Evolutionary conservation across 345 rosid genomes (phyloP).

Genomic region (Laguncularia racemosa): DNA sequence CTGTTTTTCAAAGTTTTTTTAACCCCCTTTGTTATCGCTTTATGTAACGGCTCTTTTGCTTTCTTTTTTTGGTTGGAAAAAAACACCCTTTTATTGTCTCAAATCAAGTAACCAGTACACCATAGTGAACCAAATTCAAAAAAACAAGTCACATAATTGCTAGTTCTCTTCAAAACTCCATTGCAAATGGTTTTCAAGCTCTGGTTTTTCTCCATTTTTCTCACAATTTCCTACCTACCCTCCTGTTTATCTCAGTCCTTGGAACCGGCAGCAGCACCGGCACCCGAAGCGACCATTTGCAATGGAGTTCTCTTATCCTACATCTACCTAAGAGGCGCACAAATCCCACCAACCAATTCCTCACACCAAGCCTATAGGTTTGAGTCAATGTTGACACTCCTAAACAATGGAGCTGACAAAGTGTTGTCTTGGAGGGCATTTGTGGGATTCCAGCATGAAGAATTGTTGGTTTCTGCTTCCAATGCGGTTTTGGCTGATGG

Average conservation of each 20-base stretch:
- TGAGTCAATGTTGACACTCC: slow-evolving; percentile 61
- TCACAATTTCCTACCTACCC: neutral
- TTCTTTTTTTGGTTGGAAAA: no score
- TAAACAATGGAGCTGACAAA: slow-evolving; percentile 61
- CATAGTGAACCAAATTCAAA: no score
- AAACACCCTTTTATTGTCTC: no score
- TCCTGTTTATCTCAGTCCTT: slow-evolving; percentile 4
- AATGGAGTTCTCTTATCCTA: slow-evolving; percentile 68
- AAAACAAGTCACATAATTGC: no score
- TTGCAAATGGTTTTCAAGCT: no score
- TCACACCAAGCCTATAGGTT: slow-evolving; percentile 73
- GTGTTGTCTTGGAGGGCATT: slow-evolving; percentile 70
- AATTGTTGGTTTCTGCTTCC: slow-evolving; percentile 63
- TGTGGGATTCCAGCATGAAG: slow-evolving; percentile 63
- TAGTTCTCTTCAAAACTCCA: no score
- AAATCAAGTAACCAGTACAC: no score
- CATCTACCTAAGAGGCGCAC: slow-evolving; percentile 32
- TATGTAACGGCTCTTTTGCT: no score
- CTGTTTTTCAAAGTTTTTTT: no score
- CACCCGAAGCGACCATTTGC: slow-evolving; percentile 45
- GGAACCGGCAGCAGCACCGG: slow-evolving; percentile 17
- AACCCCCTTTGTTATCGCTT: no score
- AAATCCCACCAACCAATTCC: slow-evolving; percentile 51
- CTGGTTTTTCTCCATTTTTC: no score
- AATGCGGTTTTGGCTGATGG: slow-evolving; percentile 74